Evolutionary conservation across 441 rosid species (phyloP).

Genomic region (Adansonia rubrostipa): DNA sequence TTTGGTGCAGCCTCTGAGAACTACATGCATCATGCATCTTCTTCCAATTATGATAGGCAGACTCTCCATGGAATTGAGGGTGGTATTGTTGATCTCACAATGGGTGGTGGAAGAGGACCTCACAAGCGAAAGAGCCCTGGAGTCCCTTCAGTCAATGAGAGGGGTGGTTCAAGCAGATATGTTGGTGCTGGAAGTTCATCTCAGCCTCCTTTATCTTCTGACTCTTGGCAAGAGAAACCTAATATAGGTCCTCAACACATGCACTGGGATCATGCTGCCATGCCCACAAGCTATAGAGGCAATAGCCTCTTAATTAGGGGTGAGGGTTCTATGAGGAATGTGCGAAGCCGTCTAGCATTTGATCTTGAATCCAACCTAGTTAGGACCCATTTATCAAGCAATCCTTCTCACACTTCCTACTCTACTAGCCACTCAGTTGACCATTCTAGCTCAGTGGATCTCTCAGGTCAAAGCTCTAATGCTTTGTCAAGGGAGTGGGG

Average conservation of each 20-base stretch:
- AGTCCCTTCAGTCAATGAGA: constrained; percentile 59
- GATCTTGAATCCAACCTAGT: constrained; percentile 57
- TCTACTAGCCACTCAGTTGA: constrained; percentile 50
- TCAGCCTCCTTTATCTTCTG: constrained; percentile 52
- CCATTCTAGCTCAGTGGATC: constrained; percentile 47
- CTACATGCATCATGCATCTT: constrained; percentile 52
- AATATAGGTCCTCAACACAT: constrained; percentile 49
- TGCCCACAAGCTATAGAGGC: constrained; percentile 50
- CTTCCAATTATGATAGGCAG: constrained; percentile 62
- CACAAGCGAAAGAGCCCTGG: constrained; percentile 82
- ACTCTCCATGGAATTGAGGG: constrained; percentile 53
- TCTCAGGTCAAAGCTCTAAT: constrained; percentile 53
- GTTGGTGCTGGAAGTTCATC: constrained; percentile 66
- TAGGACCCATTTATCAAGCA: constrained; percentile 51
- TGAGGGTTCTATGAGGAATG: constrained; percentile 76
- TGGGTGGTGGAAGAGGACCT: constrained; percentile 56
- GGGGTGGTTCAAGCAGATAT: constrained; percentile 73
- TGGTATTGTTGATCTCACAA: constrained; percentile 53
- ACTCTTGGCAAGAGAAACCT: constrained; percentile 59
- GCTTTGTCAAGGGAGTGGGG: constrained; percentile 57
- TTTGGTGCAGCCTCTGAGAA: constrained; percentile 57
- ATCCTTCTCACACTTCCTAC: constrained; percentile 48
- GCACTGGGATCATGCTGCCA: constrained; percentile 53
- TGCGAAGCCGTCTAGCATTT: constrained; percentile 69
- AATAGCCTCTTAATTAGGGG: constrained; percentile 56